These are phyloP conservation scores for Leccinum subgranulosum DNA, from an alignment of 768 basidiomycete species.

Conservation along the genomic window DNA sequence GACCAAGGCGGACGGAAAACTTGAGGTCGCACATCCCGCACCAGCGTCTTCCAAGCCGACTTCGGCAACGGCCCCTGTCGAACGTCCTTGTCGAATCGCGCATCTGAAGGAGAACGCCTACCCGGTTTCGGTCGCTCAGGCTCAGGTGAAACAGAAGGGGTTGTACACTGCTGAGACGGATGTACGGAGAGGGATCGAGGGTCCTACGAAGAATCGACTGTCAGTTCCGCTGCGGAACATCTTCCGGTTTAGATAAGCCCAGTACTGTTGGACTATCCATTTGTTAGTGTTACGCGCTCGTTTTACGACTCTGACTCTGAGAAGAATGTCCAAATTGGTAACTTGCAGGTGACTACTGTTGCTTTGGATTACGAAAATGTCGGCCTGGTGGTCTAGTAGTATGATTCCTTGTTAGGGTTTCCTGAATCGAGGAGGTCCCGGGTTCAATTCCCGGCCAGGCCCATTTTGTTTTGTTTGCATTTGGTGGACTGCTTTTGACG, in stretches of 20 bases:
- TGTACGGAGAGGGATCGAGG: constrained; percentile 25
- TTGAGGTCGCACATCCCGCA: neutral
- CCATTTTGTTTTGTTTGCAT: constrained; percentile 12
- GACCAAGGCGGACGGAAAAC: constrained; percentile 9
- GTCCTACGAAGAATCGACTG: constrained; percentile 24
- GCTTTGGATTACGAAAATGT: fast-evolving
- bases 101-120: constrained; percentile 16
- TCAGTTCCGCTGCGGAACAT: constrained; percentile 31
- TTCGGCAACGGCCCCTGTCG: constrained; percentile 1
- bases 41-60: constrained; percentile 5
- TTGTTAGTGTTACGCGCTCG: constrained; percentile 7
- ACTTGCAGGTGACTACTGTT: neutral
- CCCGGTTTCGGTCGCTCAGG: neutral
- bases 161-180: constrained; percentile 10
- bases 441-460: constrained; percentile 60
- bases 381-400: constrained; percentile 54
- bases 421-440: constrained; percentile 53
- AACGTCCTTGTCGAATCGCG: constrained; percentile 15
- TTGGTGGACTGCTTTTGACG: too few species aligned
- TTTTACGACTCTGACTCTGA: constrained; percentile 7
- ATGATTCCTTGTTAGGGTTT: constrained; percentile 52
- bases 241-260: constrained; percentile 28
- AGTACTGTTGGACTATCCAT: neutral
- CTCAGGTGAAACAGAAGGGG: constrained; percentile 17
- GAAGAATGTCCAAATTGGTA: neutral